Conservation (phyloP, 2,329 filamentous ascomycete genomes). For the Epicoccum nigrum region DNA sequence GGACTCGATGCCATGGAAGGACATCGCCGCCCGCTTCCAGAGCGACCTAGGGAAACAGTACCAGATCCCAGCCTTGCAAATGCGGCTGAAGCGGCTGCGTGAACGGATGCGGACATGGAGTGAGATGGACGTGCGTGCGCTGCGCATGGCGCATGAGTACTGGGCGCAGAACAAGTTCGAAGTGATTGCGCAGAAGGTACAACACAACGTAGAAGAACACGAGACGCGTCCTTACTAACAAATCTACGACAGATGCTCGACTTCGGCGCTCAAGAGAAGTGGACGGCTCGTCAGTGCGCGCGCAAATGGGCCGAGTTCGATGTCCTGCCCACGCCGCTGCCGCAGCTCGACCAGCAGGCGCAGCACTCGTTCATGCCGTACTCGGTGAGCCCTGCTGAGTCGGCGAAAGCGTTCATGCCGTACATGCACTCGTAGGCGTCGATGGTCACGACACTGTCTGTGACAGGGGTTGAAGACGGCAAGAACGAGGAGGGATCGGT, state of each 20-base stretch:
- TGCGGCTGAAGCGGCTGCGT: constrained; percentile 59
- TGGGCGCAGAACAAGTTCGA: constrained; percentile 62
- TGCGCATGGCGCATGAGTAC: constrained; percentile 58
- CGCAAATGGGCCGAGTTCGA: constrained; percentile 58
- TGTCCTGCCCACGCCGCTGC: constrained; percentile 40
- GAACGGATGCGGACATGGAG: constrained; percentile 60
- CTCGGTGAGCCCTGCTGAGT: constrained; percentile 46
- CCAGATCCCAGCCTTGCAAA: constrained; percentile 60
- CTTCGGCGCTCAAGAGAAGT: constrained; percentile 57
- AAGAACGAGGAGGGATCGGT: no score
- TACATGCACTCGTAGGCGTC: constrained; percentile 32
- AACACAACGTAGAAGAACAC: no score
- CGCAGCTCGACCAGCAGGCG: constrained; percentile 42
- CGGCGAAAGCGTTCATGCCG: constrained; percentile 35
- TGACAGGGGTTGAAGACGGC: not conserved
- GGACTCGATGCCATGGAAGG: constrained; percentile 61
- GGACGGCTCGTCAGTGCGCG: constrained; percentile 57
- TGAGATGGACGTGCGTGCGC: constrained; percentile 56
- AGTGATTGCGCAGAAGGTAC: constrained; percentile 59
- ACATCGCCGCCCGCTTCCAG: constrained; percentile 58
- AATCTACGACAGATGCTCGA: constrained; percentile 62
- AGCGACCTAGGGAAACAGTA: constrained; percentile 56
- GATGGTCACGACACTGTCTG: no score
- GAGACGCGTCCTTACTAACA: no score
- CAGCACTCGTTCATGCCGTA: constrained; percentile 43